Evolutionary conservation across 73 alveolate species (phyloP), one percentile per base, ranked within the genome.

Genomic region (Uronychia setigera): DNA sequence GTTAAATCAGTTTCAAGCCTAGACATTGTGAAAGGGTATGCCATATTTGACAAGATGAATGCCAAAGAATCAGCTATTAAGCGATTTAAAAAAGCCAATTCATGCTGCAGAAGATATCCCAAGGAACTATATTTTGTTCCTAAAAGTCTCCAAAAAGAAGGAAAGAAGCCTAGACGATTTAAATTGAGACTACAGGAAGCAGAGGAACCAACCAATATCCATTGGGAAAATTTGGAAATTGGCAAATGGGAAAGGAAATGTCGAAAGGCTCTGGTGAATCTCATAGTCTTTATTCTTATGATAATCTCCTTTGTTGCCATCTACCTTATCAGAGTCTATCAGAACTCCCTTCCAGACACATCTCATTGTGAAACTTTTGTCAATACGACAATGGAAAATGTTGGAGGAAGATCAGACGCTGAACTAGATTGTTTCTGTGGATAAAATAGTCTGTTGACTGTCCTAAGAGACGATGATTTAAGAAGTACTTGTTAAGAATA

Each of bases 191-290:
- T 46, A 19, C 5, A 5, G 67, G 67, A 46, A 19, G 88, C 74
- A 30, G 58, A 32, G 81, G 92, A 85, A 28, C 92, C 82, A 35
- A 79, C 74, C 14, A 34, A 78, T 26, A 59, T 46, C 76, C 85
- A 26, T 32, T 85, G 86, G 81, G 77, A 78, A 32, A 57, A 58
- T 46, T 31, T 58, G 77, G 78, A 85, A 29, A 33, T 78, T 29
- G 29, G 58, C n/a, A 78, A 79, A 26, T 32, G 46, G 28, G 79
- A 74, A 29, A 57, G 74, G n/a, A 31, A 74, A 14, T 60, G 83
- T 58, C 9, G 88, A 59, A 34, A 32, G n/a, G 5, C 79, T 57
- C 25, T 79, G 1, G 82, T 85, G 32, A 33, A 76, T 26, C 75
- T 59, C 29, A 34, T 85, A 29, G 75, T 85, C 81, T 5, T 75